Evolutionary conservation across 176 grass and related monocot species (phyloP), one percentile per base, ranked within the genome.

Genomic region (Zoysia japonica): DNA sequence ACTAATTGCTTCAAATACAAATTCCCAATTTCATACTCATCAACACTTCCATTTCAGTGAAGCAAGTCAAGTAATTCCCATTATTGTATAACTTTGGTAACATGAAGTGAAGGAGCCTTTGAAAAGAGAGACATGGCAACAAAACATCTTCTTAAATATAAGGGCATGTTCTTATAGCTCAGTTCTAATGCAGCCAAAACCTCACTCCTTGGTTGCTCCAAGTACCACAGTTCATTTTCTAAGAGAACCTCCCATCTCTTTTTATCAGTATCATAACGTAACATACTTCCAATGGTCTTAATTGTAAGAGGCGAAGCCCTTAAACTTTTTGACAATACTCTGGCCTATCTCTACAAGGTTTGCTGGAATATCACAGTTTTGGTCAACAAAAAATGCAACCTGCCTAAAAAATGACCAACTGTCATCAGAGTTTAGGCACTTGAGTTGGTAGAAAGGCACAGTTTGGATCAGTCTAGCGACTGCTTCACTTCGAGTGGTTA

Each of bases 161-260:
- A 12, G 3, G 84, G 80, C 47, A 87, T 66, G 70, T 79, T 51
- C 28, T 61, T 39, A 47, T 85, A 89, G 74, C 82, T 89, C 48
- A 89, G 28, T 77, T 65, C 80, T 40, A 89, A 67, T 43, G 78
- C 77, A 63, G 72, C 65, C 48, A 82, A 74, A 63, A 85, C 52
- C n/a, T 67, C 47, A 15, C 65, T 75, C 15, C 46, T 16, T 37
- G 13, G 52, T 11, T 55, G 70, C 14, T 71, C 71, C 71, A 82
- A 82, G 47, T 82, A 66, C 83, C 87, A 89, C 3, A 89, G 17
- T 40, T 85, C 72, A 72, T 78, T 89, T 15, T 89, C 77, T 48
- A 84, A 73, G 45, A 89, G 38, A 55, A 50, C 66, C 39, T 70
- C 52, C 77, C 87, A 82, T 70, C 54, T 75, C 37, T 71, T 71